Percentiles rank a stretch among this genome's conserved stretches.
Conservation (phyloP, 2,329 filamentous ascomycete species). For the Aureobasidium lini region DNA sequence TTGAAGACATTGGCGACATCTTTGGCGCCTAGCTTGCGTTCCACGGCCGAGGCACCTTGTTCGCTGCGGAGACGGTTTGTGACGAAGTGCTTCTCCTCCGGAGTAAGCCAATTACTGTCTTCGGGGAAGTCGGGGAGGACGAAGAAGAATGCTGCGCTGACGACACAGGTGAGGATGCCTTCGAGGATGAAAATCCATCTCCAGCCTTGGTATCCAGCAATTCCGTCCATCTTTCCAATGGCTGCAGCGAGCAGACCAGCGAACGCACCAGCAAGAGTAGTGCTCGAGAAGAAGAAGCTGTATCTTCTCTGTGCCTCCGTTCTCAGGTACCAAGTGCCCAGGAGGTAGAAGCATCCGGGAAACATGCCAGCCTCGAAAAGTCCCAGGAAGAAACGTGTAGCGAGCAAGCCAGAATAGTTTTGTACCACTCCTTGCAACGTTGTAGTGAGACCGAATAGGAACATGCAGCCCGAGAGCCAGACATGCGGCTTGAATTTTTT, state of each 20-base stretch:
- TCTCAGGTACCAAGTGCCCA: slow-evolving; percentile 75
- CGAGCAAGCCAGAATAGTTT: slow-evolving; percentile 69
- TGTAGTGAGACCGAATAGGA: slow-evolving; percentile 69
- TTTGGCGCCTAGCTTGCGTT: slow-evolving; percentile 34
- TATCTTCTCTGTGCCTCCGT: slow-evolving; percentile 85
- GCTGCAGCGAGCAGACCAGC: slow-evolving; percentile 77
- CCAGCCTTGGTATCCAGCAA: slow-evolving; percentile 65
- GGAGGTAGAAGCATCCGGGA: slow-evolving; percentile 48
- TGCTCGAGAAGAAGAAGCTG: slow-evolving; percentile 86
- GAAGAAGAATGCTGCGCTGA: slow-evolving; percentile 36
- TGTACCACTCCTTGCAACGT: slow-evolving; percentile 68
- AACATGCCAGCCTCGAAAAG: slow-evolving; percentile 50
- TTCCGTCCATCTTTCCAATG: slow-evolving; percentile 78
- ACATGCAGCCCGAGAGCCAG: slow-evolving; percentile 63
- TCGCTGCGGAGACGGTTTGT: slow-evolving; percentile 40
- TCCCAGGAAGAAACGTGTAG: slow-evolving; percentile 78
- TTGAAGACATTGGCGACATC: slow-evolving; percentile 42
- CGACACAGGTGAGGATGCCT: slow-evolving; percentile 28
- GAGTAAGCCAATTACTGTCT: slow-evolving; percentile 37
- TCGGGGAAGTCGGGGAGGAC: slow-evolving; percentile 53
- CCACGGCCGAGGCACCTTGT: slow-evolving; percentile 40
- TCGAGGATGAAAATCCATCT: slow-evolving; percentile 72
- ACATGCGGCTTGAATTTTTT: slow-evolving; percentile 46
- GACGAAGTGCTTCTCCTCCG: slow-evolving; percentile 40
- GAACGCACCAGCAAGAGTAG: slow-evolving; percentile 73